Evolutionary conservation across 177 flowering plant genomes (phyloP).

Genomic region (Telopea speciosissima): DNA sequence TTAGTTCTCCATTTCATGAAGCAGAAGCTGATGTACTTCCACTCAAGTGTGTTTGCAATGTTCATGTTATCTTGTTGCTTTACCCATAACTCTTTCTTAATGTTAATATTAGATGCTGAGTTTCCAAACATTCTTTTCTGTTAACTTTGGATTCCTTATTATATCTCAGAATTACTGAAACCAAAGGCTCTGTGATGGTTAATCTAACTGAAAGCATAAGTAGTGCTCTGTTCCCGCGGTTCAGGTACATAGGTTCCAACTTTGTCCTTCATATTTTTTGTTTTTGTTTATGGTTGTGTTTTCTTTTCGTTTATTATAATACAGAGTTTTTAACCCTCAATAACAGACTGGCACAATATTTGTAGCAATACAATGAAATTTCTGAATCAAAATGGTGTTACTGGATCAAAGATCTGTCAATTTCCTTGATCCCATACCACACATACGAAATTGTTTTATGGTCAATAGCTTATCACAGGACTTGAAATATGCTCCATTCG

Average conservation of each 20-base stretch:
- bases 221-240: conserved; percentile 83
- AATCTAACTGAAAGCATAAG: conserved; percentile 65
- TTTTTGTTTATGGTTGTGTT: neutral
- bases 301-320: neutral
- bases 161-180: conserved; percentile 27
- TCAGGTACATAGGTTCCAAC: conserved; percentile 29
- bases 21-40: conserved; percentile 15
- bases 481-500: neutral
- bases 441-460: neutral
- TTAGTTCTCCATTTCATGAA: conserved; percentile 39
- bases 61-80: neutral
- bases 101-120: conserved; percentile 25
- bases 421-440: neutral
- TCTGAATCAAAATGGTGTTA: neutral
- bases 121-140: conserved; percentile 2
- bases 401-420: neutral
- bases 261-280: conserved; percentile 24
- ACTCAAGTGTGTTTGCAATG: conserved; percentile 31
- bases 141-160: conserved; percentile 4
- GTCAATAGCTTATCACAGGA: neutral
- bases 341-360: neutral
- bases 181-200: conserved; percentile 27
- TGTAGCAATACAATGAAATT: neutral
- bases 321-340: neutral
- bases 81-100: conserved; percentile 56